Evolutionary conservation across 805 yeast genomes (phyloP).

Genomic region (Candida broadrunensis): DNA sequence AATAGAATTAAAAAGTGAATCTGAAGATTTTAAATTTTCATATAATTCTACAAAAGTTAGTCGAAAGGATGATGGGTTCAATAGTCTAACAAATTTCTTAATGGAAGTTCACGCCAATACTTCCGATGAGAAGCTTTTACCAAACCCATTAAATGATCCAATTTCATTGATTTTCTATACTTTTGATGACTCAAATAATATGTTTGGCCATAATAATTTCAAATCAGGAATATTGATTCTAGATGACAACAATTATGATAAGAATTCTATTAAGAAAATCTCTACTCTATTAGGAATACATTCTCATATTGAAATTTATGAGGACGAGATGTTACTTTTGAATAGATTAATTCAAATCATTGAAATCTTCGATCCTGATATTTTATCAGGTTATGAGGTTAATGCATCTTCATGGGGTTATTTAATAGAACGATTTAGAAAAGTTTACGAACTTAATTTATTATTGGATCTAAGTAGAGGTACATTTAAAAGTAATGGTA

Average conservation of each 20-base stretch:
- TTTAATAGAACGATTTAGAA: slow-evolving; percentile 59
- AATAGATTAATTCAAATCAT: slow-evolving; percentile 53
- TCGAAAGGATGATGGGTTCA: slow-evolving; percentile 40
- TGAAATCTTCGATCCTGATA: slow-evolving; percentile 76
- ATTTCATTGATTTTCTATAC: slow-evolving; percentile 64
- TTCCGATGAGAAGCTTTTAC: slow-evolving; percentile 22
- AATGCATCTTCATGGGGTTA: slow-evolving; percentile 89
- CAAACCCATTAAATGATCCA: slow-evolving; percentile 66
- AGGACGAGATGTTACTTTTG: slow-evolving; percentile 59
- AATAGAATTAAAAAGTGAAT: slow-evolving; percentile 45
- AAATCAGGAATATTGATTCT: slow-evolving; percentile 15
- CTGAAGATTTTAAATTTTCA: slow-evolving; percentile 37
- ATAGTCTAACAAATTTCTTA: slow-evolving; percentile 53
- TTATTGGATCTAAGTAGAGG: slow-evolving; percentile 63
- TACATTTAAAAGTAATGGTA: slow-evolving; percentile 43
- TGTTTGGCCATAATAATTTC: slow-evolving; percentile 7
- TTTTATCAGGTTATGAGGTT: slow-evolving; percentile 81
- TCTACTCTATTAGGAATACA: not conserved
- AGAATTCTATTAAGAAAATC: not conserved
- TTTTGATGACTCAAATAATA: slow-evolving; percentile 38
- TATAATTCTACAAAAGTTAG: slow-evolving; percentile 28
- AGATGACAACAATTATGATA: too few species aligned
- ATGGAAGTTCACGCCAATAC: slow-evolving; percentile 66
- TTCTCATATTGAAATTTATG: slow-evolving; percentile 24
- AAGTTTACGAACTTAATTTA: slow-evolving; percentile 48